Evolutionary conservation across 2,329 filamentous ascomycete genomes (phyloP), one percentile per base, ranked within the genome.

Genomic region (Pseudogymnoascus sp.): DNA sequence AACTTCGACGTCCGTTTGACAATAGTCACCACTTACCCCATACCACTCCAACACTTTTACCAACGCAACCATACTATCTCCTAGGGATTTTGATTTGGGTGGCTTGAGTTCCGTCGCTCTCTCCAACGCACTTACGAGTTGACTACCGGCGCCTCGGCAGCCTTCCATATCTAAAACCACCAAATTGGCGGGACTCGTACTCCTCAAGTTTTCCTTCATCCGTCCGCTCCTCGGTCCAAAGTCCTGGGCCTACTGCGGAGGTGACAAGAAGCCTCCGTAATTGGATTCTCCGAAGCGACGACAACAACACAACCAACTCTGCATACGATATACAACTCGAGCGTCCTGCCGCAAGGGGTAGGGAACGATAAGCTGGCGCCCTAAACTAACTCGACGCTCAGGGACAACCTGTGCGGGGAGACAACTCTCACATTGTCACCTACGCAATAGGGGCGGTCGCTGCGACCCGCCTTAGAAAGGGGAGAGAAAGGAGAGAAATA

Each of bases 201-300:
- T 82, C 78, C 77, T 82, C 78, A 79, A 83, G 79, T 84, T 89
- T 77, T 88, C 86, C 77, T 88, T 88, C 80, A 82, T 88, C 75
- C 88, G 88, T 82, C 92, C 91, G 85, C 90, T 96, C 81, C 88
- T 93, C 77, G 91, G 91, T 83, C 93, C 92, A 78, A 87, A 87
- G 76, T 87, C 87, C 83, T 91, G 92, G 92, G 92, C 95, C 86
- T 93, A 93, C 78, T 87, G 87, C 83, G 92, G 93, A 89, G 90
- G 92, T 81, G 91, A 94, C 83, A 94, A 92, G 82, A 93, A 96
- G 80, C 93, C 94, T 76, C 93, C 93, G 83, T 97, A 97, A 97
- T 80, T 93, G 77, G 81, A 41, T 64, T 60, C 6, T 66, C 31
- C 45, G 33, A 61, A 61, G 23, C 38, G 12, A 43, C 8, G 29